A percentile compares a stretch with the other conserved stretches of the same genome.
phyloP scores from a whole-genome alignment of 83 land plant genomes.

The Diphasiastrum complanatum region DNA sequence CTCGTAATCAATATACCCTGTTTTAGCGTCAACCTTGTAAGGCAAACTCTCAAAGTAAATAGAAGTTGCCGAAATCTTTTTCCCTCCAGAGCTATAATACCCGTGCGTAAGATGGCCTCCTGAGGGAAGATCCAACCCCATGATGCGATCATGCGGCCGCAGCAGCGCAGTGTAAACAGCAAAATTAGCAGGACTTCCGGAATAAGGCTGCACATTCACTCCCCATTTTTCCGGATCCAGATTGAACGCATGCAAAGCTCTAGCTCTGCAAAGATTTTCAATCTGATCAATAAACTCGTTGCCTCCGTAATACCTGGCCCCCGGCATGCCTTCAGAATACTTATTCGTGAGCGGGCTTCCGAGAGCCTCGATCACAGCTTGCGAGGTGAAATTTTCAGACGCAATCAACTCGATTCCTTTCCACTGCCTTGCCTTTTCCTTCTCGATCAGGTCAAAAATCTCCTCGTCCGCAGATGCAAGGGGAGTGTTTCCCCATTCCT shows the following conservation, averaged over 20 bases:
- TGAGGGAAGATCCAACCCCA: conserved; percentile 14
- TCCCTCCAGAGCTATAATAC: conserved; percentile 10
- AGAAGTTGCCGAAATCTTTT: conserved; percentile 16
- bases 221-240: conserved; percentile 10
- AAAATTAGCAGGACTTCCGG: too few relatives aligned
- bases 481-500: too few relatives aligned
- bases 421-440: too few relatives aligned
- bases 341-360: too few relatives aligned
- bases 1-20: conserved; percentile 42
- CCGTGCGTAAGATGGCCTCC: conserved; percentile 17
- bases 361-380: too few relatives aligned
- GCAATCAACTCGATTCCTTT: too few relatives aligned
- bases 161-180: conserved; percentile 12
- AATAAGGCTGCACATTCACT: too few relatives aligned
- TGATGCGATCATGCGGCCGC: conserved; percentile 9
- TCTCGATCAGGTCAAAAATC: too few relatives aligned
- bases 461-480: too few relatives aligned
- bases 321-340: too few relatives aligned
- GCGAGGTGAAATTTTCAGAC: too few relatives aligned
- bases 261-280: neutral
- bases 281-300: conserved; percentile 11
- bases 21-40: conserved; percentile 9
- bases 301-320: conserved; percentile 18
- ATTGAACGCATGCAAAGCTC: conserved; percentile 9
- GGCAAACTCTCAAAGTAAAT: conserved; percentile 18